Conservation (phyloP, 2,329 filamentous ascomycete genomes). For the Drechslerella coelobrocha region DNA sequence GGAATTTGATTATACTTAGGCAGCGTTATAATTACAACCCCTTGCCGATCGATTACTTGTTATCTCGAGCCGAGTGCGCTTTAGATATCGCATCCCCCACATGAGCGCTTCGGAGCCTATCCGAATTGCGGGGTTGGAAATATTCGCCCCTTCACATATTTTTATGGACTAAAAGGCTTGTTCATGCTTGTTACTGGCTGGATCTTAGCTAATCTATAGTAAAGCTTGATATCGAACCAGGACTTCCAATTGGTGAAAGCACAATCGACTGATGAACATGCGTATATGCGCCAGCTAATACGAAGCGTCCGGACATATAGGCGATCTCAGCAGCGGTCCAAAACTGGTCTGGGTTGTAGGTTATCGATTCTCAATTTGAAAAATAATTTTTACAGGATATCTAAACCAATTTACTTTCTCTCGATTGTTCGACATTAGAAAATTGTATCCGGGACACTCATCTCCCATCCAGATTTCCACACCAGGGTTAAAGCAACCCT, state of each 20-base stretch:
- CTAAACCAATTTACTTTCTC: neutral
- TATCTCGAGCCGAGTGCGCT: constrained; percentile 6
- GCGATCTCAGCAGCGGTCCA: constrained; percentile 32
- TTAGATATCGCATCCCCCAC: neutral
- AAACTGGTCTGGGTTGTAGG: constrained; percentile 46
- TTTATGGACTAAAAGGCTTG: constrained; percentile 3
- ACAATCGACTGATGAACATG: neutral
- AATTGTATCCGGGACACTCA: constrained; percentile 56
- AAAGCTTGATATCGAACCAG: constrained; percentile 36
- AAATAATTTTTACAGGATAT: neutral
- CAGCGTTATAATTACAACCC: neutral
- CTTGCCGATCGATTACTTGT: too few species aligned
- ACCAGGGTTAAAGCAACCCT: constrained; percentile 58
- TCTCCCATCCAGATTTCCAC: constrained; percentile 58
- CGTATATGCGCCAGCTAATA: neutral
- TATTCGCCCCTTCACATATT: neutral
- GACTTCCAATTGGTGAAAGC: constrained; percentile 27
- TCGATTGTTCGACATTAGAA: constrained; percentile 23
- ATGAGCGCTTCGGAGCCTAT: neutral
- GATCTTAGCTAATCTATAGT: neutral
- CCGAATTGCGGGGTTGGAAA: constrained; percentile 19
- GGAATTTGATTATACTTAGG: neutral
- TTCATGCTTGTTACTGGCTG: neutral
- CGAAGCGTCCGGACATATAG: neutral
- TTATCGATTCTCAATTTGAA: neutral